phyloP scores from a whole-genome alignment of 202 grass and related monocot genomes.

The Hordeum pubiflorum region DNA sequence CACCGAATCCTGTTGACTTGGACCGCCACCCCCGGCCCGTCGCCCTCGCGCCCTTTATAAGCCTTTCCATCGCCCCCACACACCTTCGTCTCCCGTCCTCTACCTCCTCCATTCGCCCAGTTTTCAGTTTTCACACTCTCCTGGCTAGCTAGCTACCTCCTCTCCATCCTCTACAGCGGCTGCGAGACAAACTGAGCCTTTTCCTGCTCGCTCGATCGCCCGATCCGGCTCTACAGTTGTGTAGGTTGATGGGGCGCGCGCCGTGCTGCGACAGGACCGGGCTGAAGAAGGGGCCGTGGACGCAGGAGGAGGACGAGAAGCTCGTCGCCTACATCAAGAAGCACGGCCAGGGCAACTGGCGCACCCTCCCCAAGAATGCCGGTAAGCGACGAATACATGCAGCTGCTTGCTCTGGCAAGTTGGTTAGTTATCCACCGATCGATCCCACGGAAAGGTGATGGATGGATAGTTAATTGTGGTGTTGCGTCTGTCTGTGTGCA shows the following conservation, averaged over 20 bases:
- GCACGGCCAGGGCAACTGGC: constrained; percentile 84
- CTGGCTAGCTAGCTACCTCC: too few species aligned
- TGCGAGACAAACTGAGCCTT: constrained; percentile 34
- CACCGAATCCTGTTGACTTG: constrained; percentile 87
- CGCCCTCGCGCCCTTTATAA: constrained; percentile 50
- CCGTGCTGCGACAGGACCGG: constrained; percentile 87
- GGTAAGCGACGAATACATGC: constrained; percentile 23
- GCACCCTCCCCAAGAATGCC: constrained; percentile 83
- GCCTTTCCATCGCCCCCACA: constrained; percentile 12
- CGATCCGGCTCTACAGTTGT: not conserved
- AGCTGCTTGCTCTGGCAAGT: not conserved
- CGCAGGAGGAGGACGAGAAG: constrained; percentile 82
- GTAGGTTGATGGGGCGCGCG: constrained; percentile 57
- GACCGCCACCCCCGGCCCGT: not conserved
- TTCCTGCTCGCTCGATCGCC: not conserved
- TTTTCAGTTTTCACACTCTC: constrained; percentile 9
- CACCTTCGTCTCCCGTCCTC: constrained; percentile 16
- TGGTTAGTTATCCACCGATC: too few species aligned
- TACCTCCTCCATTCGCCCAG: constrained; percentile 1
- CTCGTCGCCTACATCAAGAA: constrained; percentile 80
- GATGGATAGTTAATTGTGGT: not conserved
- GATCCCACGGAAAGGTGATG: not conserved
- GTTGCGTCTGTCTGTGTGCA: not conserved
- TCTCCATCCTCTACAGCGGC: not conserved
- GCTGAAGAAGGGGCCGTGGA: constrained; percentile 96